Evolutionary conservation across 1,284 basidiomycete species (phyloP), one percentile per base, ranked within the genome.

Genomic region (Cryptococcus maquisensis): DNA sequence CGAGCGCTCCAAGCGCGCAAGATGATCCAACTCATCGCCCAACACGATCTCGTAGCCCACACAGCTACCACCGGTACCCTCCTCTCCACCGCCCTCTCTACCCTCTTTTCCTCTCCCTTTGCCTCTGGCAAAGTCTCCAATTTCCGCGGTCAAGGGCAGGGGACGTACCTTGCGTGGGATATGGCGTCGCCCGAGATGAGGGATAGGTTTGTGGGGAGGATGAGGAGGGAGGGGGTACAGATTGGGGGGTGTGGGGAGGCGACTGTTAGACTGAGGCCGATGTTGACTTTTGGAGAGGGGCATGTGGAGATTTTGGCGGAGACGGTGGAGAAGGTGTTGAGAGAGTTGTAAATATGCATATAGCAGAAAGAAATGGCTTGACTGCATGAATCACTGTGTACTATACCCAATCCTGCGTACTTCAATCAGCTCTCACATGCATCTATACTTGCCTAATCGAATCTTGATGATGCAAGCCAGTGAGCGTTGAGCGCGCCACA

Each of bases 101-200:
- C 60, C 9, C 40, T 64, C 37, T 61, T 67, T 40, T 18, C 50
- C 9, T 53, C 52, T 28, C 38, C 43, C 21, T 49, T 38, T 36
- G 52, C 55, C 8, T 10, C 49, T 32, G 57, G 54, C 23, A 62
- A 71, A 47, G 64, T 80, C 13, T 60, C 62, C 42, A 76, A 73
- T 60, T 68, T 81, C 38, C 64, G 81, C 40, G 81, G 81, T 13
- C 69, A 80, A 60, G 72, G 72, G 8, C 63, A 75, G 37, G 81
- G 79, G 1, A 81, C 80, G 0, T 81, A 80, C 66, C 72, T 81
- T 57, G 76, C 80, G 0, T 82, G 77, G 62, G 81, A 82, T 64
- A 69, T 77, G 36, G 62, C 61, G 9, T 67, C 65, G 7, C 47
- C 77, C 0, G 60, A 59, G n/a, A 49, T 64, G 58, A 64, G 81